Evolutionary conservation across 169 alveolate genomes (phyloP).

Genomic region (Plasmodium ovale): DNA sequence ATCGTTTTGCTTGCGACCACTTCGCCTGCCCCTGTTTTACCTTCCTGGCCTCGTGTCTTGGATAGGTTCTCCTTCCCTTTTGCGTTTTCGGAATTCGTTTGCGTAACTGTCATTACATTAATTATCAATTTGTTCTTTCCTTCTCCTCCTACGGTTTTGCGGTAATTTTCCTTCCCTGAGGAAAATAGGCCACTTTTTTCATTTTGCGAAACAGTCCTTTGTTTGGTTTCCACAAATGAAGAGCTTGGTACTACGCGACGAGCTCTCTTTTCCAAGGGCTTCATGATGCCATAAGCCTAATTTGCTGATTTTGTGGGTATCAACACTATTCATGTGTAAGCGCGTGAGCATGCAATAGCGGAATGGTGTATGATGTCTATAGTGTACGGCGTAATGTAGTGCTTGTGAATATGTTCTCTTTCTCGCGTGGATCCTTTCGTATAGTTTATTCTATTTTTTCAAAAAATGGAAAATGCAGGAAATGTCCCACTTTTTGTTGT

Average conservation of each 20-base stretch:
- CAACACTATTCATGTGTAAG: no score
- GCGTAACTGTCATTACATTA: not conserved
- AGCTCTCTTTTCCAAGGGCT: conserved; percentile 1
- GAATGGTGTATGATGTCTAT: no score
- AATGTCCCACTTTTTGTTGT: no score
- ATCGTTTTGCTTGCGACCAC: not conserved
- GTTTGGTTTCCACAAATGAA: conserved; percentile 4
- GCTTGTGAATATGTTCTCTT: no score
- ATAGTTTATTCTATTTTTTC: no score
- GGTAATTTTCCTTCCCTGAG: not conserved
- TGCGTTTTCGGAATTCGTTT: not conserved
- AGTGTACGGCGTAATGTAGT: no score
- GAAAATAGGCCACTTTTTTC: not conserved
- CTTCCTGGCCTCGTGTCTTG: not conserved
- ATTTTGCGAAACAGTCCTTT: not conserved
- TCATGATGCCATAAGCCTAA: no score
- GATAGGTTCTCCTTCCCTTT: conserved; percentile 1
- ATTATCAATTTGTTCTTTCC: conserved; percentile 1
- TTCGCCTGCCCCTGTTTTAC: not conserved
- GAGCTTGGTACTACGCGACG: not conserved
- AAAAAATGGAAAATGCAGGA: no score
- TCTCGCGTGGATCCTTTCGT: no score
- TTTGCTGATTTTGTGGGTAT: no score
- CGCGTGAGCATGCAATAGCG: no score
- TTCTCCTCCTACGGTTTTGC: not conserved